Base-by-base conservation (phyloP, 2,329 filamentous ascomycete genomes). In the Fusarium newnesense region DNA sequence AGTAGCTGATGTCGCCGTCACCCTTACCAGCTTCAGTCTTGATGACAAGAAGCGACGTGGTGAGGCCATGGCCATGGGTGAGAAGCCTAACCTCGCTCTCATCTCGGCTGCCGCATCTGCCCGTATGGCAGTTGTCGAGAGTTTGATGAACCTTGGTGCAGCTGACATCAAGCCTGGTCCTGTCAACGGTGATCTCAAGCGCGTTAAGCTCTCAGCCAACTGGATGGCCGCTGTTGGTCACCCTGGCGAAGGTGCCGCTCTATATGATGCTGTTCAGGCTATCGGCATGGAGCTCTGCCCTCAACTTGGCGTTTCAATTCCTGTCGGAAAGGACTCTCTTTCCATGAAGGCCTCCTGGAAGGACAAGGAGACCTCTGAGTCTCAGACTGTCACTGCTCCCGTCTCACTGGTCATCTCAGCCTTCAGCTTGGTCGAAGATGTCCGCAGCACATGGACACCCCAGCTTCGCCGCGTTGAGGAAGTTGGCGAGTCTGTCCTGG, bases 201-300 rank as follows among this genome's bases (percentile, higher is more conserved):
- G 94, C 47, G 91, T 98, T 70, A 93, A 96, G 80, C 89, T 98
- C 15, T 98, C 95, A 7, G 96, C 96, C 56, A 98, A 99, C 84
- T 99, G 96, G 96, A 98, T 98, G 96, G 95, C 95, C 7, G 96
- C 96, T n/a, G 94, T 95, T 69, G 95, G 91, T 79, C 95, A 98
- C 81, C 92, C 94, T 28, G 96, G 96, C 52, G 96, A 99, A 83
- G 95, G 94, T 44, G 95, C 96, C 43, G 94, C 92, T 21, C 87
- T 98, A 37, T 98, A 97, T 79, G 94, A 98, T 82, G 96, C 95
- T 36, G 96, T 98, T 5, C 90, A 97, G 80, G 95, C 96, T 15
- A 95, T 98, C 65, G 95, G 95, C 54, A 92, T 97, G 90, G 93
- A 97, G 53, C 87, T 99, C 13, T 99, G 96, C 83, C 95, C 95